These are phyloP conservation scores for Kluyveromyces sp. DNA, from an alignment of 1,139 yeast genomes.

Conservation along the genomic window DNA sequence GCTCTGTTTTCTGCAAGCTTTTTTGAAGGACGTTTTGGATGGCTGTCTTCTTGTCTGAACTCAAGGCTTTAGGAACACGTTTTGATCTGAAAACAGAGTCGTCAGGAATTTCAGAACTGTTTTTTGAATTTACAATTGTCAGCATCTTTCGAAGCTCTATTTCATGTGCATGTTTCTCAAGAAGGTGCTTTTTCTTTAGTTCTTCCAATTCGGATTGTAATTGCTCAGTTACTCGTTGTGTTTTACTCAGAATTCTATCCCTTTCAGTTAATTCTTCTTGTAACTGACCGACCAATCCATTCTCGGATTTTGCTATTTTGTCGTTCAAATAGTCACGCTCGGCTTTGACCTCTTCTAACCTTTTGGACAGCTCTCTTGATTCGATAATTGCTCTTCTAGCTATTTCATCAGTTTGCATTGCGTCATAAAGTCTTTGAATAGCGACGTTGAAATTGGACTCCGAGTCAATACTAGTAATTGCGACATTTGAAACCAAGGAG, in stretches of 20 bases:
- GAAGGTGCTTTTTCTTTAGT: constrained; percentile 57
- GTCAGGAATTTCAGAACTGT: constrained; percentile 9
- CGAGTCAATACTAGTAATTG: constrained; percentile 61
- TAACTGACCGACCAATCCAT: constrained; percentile 70
- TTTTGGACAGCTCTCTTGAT: constrained; percentile 56
- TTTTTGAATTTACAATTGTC: constrained; percentile 46
- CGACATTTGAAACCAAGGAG: constrained; percentile 74
- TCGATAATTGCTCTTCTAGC: constrained; percentile 75
- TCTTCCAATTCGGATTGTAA: constrained; percentile 64
- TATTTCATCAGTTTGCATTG: constrained; percentile 86
- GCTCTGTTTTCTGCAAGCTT: constrained; percentile 32
- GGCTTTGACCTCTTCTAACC: constrained; percentile 74
- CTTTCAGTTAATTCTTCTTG: constrained; percentile 68
- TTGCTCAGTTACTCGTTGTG: constrained; percentile 60
- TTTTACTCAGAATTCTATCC: constrained; percentile 57
- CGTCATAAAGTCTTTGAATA: constrained; percentile 66
- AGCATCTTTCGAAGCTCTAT: constrained; percentile 81
- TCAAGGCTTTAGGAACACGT: constrained; percentile 14
- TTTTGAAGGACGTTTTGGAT: constrained; percentile 35
- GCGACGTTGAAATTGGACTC: constrained; percentile 78
- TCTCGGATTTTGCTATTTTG: constrained; percentile 74
- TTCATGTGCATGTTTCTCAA: constrained; percentile 82
- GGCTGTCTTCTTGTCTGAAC: constrained; percentile 27
- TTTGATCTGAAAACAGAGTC: constrained; percentile 17
- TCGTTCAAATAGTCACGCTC: constrained; percentile 75